Evolutionary conservation across 2,329 filamentous ascomycete species (phyloP), one percentile per base, ranked within the genome.

Genomic region (Claviceps africana): DNA sequence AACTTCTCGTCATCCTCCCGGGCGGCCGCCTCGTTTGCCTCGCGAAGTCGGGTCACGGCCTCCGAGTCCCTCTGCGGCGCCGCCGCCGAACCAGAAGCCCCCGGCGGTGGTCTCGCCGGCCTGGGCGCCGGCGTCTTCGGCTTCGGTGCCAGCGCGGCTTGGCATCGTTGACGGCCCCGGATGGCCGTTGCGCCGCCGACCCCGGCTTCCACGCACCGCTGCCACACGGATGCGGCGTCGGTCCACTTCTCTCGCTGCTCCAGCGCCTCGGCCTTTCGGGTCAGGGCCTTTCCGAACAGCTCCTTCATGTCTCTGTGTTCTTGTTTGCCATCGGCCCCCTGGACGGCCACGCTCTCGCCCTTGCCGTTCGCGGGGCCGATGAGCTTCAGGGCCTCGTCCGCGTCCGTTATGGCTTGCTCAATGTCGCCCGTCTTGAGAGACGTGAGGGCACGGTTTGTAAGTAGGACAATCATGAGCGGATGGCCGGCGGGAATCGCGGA

Each of bases 191-290:
- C 74, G 8, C 89, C 91, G n/a, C 93, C 91, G 17, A 94, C 81
- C 4, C 90, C 88, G 28, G 79, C 81, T 67, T 94, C 86, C 1
- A 97, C 86, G 35, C 88, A 90, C 51, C 79, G 72, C 60, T 83
- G 82, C 93, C 93, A 98, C 0, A 86, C 82, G 2, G 74, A 71
- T 0, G 81, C 82, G 1, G 93, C 93, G 49, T 97, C 91, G 2
- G 72, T 70, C 91, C 91, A 98, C 64, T 85, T 88, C 70, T 98
- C 93, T 75, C 98, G 85, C 63, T 95, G 86, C 67, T 98, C 93
- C 8, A 97, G 75, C 1, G 89, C 93, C 69, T 98, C 93, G 1
- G 93, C 93, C 71, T 97, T 97, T 51, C 93, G 85, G 70, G 87
- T 91, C 31, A 97, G 72, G 0, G 91, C 91, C 67, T 97, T 98